phyloP scores from a whole-genome alignment of 176 grass and related monocot species.

The Cenchrus americanus region DNA sequence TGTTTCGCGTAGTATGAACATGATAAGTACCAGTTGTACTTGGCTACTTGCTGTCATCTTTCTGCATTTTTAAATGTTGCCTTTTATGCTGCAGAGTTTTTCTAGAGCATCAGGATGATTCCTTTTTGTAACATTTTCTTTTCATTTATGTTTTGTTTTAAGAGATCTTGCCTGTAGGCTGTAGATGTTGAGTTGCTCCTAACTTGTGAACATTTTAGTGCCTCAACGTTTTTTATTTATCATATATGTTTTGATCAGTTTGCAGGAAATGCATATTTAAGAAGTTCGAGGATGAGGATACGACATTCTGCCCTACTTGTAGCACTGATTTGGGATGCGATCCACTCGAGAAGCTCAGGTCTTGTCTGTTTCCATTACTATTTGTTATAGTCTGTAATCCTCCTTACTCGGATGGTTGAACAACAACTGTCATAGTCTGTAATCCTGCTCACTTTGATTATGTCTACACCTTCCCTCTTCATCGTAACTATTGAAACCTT shows the following conservation, averaged over 20 bases:
- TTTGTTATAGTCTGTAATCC: background rate
- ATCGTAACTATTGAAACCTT: background rate
- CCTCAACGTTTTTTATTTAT: background rate
- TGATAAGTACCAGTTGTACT: background rate
- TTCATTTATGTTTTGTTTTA: background rate
- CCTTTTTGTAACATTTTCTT: background rate
- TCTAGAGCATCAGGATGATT: background rate
- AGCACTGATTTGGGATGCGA: constrained; percentile 41
- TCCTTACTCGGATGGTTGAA: background rate
- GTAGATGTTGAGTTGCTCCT: background rate
- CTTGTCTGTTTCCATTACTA: constrained; percentile 12
- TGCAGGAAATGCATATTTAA: constrained; percentile 52
- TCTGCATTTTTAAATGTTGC: background rate
- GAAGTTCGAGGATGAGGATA: constrained; percentile 42
- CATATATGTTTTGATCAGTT: constrained; percentile 33
- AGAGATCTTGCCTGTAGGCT: background rate
- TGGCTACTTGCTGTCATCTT: background rate
- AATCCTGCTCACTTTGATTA: background rate
- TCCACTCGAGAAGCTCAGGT: constrained; percentile 43
- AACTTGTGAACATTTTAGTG: background rate
- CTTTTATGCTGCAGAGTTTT: background rate
- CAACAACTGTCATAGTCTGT: background rate
- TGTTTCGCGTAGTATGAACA: background rate
- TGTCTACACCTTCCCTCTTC: background rate
- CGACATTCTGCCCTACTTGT: constrained; percentile 47